A percentile compares a stretch with the other conserved stretches of the same genome.
These are phyloP conservation scores for Ophiostoma quercus DNA, from an alignment of 2,329 filamentous ascomycete genomes.

Conservation along the genomic window DNA sequence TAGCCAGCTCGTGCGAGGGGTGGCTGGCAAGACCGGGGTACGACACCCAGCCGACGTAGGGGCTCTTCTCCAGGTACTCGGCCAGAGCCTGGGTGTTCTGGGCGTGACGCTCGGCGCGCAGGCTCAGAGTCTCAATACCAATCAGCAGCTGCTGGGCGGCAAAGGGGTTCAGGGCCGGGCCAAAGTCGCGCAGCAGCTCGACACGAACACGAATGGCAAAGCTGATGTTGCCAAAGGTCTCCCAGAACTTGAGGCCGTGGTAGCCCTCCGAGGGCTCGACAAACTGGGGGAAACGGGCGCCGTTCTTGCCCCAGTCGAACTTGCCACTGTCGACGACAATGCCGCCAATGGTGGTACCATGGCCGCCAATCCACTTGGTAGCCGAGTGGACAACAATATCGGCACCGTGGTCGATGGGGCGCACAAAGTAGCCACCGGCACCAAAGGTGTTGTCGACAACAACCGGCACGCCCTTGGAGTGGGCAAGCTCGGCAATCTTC, in stretches of 20 bases:
- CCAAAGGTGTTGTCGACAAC: slow-evolving; percentile 93
- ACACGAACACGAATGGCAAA: slow-evolving; percentile 84
- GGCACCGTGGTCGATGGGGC: slow-evolving; percentile 82
- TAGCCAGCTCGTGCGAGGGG: slow-evolving; percentile 70
- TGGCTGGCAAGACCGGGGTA: slow-evolving; percentile 87
- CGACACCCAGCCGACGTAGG: slow-evolving; percentile 85
- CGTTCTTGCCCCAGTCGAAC: slow-evolving; percentile 88
- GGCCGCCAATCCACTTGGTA: slow-evolving; percentile 95
- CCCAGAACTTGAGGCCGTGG: slow-evolving; percentile 90
- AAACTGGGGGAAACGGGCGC: slow-evolving; percentile 84
- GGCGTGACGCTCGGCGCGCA: slow-evolving; percentile 81
- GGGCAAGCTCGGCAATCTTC: slow-evolving; percentile 75
- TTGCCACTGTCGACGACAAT: slow-evolving; percentile 83
- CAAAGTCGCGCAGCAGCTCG: slow-evolving; percentile 84
- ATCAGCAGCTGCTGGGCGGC: slow-evolving; percentile 87
- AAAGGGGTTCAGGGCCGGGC: slow-evolving; percentile 79
- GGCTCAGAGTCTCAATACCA: slow-evolving; percentile 81
- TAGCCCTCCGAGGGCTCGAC: slow-evolving; percentile 82
- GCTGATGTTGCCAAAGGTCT: slow-evolving; percentile 76
- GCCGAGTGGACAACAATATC: slow-evolving; percentile 93
- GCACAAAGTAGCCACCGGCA: slow-evolving; percentile 80
- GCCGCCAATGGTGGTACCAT: slow-evolving; percentile 86
- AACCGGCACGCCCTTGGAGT: slow-evolving; percentile 60
- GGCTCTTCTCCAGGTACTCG: slow-evolving; percentile 74
- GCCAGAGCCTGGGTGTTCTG: slow-evolving; percentile 77